Evolutionary conservation across 306 rosid genomes (phyloP), one percentile per base, ranked within the genome.

Genomic region (Cucumis cinereus): DNA sequence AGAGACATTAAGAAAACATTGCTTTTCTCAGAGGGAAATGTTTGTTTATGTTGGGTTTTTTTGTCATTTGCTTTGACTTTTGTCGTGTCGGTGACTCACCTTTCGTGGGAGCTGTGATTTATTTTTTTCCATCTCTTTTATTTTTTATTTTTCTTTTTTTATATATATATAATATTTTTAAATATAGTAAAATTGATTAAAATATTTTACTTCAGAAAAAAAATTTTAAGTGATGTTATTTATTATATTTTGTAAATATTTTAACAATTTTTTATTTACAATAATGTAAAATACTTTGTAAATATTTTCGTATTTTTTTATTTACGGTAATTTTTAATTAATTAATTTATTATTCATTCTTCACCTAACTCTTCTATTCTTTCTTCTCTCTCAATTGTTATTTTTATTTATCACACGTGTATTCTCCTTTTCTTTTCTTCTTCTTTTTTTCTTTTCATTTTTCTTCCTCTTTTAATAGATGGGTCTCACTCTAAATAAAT

Each of bases 51-150:
- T 33, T 40, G 23, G 72, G 28, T 67, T 36, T 59, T 79, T 50
- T 80, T 84, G 83, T 79, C 81, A 59, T 78, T 74, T 80, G 57
- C 57, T 38, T 68, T 69, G 82, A 82, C 86, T 77, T 83, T 74
- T 78, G 78, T 76, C 28, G 64, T 80, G 82, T 77, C 70, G 79
- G 61, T 80, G 78, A 78, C 68, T 83, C 79, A 62, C 30, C 47
- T 62, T 81, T 80, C 64, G 68, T 82, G 81, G 78, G 7, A 52
- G 58, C 43, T 50, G 36, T 62, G 50, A 43, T 16, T 28, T 61
- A 38, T 10, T 24, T 75, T 38, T 28, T 60, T 59, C 33, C 26
- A 53, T 8, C 7, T 50, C 2, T 7, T 30, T 62, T 15, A 30
- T 60, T 63, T 40, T 7, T 40, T 7, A 2, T 0, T 7, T 38